Percentiles rank a stretch among this genome's conserved stretches.
These are phyloP conservation scores for Pisolithus sp. DNA, from an alignment of 768 basidiomycete genomes.

Conservation along the genomic window DNA sequence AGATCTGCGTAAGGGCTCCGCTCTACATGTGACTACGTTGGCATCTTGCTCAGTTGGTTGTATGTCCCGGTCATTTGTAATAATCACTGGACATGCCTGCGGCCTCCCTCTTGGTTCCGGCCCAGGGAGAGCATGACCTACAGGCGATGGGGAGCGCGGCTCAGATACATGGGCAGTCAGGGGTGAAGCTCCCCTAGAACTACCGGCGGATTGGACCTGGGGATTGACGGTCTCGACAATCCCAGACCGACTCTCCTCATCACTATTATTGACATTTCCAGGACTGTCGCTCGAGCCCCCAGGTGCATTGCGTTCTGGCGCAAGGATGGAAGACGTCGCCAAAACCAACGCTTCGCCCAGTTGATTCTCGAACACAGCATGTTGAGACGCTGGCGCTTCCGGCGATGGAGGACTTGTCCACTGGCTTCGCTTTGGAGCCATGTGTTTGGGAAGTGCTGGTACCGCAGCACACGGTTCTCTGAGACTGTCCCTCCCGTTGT, in stretches of 20 bases:
- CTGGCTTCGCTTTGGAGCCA: conserved; percentile 74
- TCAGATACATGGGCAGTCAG: conserved; percentile 12
- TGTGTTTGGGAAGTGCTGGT: conserved; percentile 59
- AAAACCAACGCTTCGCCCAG: conserved; percentile 61
- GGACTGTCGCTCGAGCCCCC: conserved; percentile 54
- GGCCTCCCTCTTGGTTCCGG: conserved; percentile 22
- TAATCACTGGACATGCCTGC: conserved; percentile 9
- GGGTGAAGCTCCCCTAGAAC: conserved; percentile 50
- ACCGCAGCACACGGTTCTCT: conserved; percentile 28
- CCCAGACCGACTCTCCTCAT: conserved; percentile 58
- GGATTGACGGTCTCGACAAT: conserved; percentile 57
- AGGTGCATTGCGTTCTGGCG: conserved; percentile 46
- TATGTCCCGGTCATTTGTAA: conserved; percentile 1
- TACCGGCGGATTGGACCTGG: conserved; percentile 52
- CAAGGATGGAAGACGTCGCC: conserved; percentile 58
- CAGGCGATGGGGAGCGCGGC: conserved; percentile 10
- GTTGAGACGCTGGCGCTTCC: conserved; percentile 63
- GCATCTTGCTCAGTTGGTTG: conserved; percentile 5
- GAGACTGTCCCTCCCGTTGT: conserved; percentile 31
- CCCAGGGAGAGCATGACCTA: conserved; percentile 4
- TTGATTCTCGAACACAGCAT: conserved; percentile 58
- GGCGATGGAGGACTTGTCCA: conserved; percentile 85
- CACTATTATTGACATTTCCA: conserved; percentile 46
- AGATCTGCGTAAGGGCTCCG: conserved; percentile 37
- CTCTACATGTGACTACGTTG: conserved; percentile 24